These are phyloP conservation scores for Bruguiera hainesii DNA, from an alignment of 441 rosid species.

Conservation along the genomic window DNA sequence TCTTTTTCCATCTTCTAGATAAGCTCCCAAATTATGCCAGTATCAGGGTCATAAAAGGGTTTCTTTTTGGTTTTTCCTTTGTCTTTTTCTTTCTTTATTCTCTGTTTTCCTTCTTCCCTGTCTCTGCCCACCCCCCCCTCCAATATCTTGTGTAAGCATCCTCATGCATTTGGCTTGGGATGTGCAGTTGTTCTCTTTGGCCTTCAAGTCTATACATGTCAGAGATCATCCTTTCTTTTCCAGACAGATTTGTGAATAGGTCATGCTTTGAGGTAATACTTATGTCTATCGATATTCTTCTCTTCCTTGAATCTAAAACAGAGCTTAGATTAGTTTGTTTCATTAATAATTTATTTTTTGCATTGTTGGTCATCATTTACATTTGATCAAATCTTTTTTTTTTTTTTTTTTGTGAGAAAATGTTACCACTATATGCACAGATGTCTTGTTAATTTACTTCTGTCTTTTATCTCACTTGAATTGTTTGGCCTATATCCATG, in stretches of 20 bases:
- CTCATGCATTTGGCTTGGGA: conserved; percentile 18
- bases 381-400: background rate
- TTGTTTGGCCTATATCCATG: background rate
- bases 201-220: conserved; percentile 83
- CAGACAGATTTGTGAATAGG: conserved; percentile 60
- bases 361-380: background rate
- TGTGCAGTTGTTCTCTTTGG: conserved; percentile 80
- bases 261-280: conserved; percentile 77
- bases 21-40: background rate
- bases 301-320: background rate
- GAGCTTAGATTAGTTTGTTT: conserved; percentile 1
- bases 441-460: background rate
- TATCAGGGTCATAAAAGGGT: background rate
- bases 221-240: conserved; percentile 72
- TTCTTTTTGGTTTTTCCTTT: background rate
- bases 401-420: background rate
- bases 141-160: background rate
- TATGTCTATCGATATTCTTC: conserved; percentile 10
- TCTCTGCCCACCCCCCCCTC: background rate
- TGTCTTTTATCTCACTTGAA: background rate
- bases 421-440: background rate
- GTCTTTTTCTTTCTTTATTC: background rate
- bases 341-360: conserved; percentile 1
- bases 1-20: background rate
- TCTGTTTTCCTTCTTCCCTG: background rate